Evolutionary conservation across 139 green algal genomes (phyloP).

Genomic region (Trebouxia sp.): DNA sequence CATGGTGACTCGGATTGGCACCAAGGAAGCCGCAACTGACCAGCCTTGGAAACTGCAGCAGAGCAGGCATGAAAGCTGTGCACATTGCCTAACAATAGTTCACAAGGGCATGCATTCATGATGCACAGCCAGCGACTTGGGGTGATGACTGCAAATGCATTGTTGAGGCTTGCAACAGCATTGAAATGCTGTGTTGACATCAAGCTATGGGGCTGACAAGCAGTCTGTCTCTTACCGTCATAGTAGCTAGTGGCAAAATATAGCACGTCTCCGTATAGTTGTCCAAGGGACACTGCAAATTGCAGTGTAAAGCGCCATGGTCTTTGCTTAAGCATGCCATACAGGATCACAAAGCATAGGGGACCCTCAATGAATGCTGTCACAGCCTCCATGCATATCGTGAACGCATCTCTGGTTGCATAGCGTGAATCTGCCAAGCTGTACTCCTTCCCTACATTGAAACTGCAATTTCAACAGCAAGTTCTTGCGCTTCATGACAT

Average conservation of each 20-base stretch:
- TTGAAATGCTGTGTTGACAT: not conserved
- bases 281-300: conserved; percentile 77
- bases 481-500: too few relatives aligned
- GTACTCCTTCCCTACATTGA: conserved; percentile 88
- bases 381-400: conserved; percentile 81
- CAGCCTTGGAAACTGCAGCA: too few relatives aligned
- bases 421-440: conserved; percentile 88
- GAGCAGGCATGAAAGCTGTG: too few relatives aligned
- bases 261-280: conserved; percentile 90
- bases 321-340: conserved; percentile 38
- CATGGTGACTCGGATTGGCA: too few relatives aligned
- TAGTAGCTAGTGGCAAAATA: conserved; percentile 83
- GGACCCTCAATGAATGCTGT: conserved; percentile 85
- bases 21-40: too few relatives aligned
- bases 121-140: not conserved
- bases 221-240: conserved; percentile 52
- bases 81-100: too few relatives aligned
- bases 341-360: conserved; percentile 64
- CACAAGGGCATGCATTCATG: too few relatives aligned
- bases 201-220: not conserved
- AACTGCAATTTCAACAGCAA: too few relatives aligned
- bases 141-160: not conserved
- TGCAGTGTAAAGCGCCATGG: conserved; percentile 69
- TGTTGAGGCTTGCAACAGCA: not conserved
- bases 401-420: conserved; percentile 80